These are phyloP conservation scores for Ascochyta rabiei DNA, from an alignment of 2,329 filamentous ascomycete species.

Conservation along the genomic window DNA sequence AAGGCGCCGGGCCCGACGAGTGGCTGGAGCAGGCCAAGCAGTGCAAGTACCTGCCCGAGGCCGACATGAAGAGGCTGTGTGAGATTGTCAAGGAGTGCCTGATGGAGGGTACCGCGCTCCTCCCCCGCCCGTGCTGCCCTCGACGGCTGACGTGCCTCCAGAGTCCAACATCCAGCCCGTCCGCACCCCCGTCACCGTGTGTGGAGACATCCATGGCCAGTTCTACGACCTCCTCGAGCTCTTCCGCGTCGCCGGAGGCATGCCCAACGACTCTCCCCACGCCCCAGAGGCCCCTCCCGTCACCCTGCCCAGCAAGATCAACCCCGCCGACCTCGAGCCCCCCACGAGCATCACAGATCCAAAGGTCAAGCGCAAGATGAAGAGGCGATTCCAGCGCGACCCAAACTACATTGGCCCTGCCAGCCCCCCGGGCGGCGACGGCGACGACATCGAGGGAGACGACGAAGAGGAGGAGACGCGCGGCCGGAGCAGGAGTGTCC, in stretches of 20 bases:
- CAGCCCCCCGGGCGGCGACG: conserved; percentile 56
- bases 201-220: conserved; percentile 97
- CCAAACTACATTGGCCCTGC: conserved; percentile 60
- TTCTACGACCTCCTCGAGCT: conserved; percentile 98
- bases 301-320: conserved; percentile 71
- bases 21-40: conserved; percentile 97
- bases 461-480: conserved; percentile 58
- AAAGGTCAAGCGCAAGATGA: conserved; percentile 84
- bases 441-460: conserved; percentile 50
- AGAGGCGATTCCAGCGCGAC: conserved; percentile 58
- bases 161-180: conserved; percentile 99
- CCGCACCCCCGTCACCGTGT: conserved; percentile 92
- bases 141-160: conserved; percentile 45
- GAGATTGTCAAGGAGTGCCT: conserved; percentile 98
- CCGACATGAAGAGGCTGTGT: conserved; percentile 97
- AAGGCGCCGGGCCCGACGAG: conserved; percentile 87
- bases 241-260: conserved; percentile 93
- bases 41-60: conserved; percentile 94
- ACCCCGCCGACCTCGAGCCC: conserved; percentile 88
- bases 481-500: conserved; percentile 53
- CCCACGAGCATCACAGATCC: conserved; percentile 87
- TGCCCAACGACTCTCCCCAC: conserved; percentile 76
- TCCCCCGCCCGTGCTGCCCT: background rate
- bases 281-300: conserved; percentile 70
- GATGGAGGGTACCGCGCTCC: conserved; percentile 78